Base-by-base conservation (phyloP, 2,329 filamentous ascomycete genomes). In the Daldinia sp. region DNA sequence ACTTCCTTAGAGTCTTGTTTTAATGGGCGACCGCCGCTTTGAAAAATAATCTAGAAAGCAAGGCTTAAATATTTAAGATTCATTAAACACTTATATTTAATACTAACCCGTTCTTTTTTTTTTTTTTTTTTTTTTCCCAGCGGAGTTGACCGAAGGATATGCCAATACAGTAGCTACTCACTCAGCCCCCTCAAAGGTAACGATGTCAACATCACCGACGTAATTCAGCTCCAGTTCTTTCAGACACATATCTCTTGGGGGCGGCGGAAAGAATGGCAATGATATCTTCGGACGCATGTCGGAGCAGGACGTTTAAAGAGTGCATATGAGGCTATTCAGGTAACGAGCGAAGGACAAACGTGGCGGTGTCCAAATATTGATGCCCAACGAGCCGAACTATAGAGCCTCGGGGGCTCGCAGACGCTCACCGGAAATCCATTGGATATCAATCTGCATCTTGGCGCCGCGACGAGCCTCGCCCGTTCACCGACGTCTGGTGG, bases 361-460 rank as follows among this genome's bases (percentile, higher is more conserved):
- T 51, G 59, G 59, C 59, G 49, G 50, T 30, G 54, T 35, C 13
- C 10, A 39, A 27, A n/a, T 7, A 37, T 62, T 50, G 48, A 45
- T 62, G 34, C 49, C 59, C 32, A 43, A 54, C 4, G 2, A 9
- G n/a, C 15, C 19, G 29, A 39, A 29, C 13, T 10, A 9, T 8
- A 48, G 27, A 29, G 25, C 45, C 25, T 48, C 15, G 45, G 23
- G 45, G 25, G 13, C 25, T 30, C 19, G 1, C 2, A 30, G 13
- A 30, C 15, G 8, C 25, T 29, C 6, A 19, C 25, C 4, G 3
- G 39, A 11, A 48, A 48, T 48, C 21, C 17, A 48, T 30, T 48
- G 45, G 45, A 7, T 43, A 15, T 10, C 2, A 19, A 17, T 19
- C 11, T 9, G 13, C 39, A 3, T 27, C 9, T 10, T 9, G 21